Conservation (phyloP, 164 flowering plant genomes). For the Brasenia schreberi region DNA sequence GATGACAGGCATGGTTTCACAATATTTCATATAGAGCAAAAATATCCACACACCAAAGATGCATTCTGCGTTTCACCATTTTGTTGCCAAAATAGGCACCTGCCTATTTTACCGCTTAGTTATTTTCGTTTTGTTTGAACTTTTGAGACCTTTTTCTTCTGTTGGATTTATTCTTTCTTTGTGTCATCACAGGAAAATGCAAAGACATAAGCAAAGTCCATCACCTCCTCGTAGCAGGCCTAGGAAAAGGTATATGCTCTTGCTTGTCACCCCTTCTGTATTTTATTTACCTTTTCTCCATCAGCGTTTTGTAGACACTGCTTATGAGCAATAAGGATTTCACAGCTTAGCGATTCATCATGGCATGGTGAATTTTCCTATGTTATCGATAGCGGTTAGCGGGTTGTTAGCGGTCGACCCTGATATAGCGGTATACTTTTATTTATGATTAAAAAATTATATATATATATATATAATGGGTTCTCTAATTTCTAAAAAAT, state of each 20-base stretch:
- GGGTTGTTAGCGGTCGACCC: too few relatives aligned
- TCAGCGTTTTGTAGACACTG: too few relatives aligned
- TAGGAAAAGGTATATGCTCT: constrained; percentile 42
- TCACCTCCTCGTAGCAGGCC: constrained; percentile 69
- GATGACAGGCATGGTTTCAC: constrained; percentile 52
- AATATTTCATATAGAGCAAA: too few relatives aligned
- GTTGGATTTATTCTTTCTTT: neutral
- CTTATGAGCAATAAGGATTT: too few relatives aligned
- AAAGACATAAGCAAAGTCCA: constrained; percentile 29
- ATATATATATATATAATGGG: too few relatives aligned
- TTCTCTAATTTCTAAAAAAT: too few relatives aligned
- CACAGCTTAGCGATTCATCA: too few relatives aligned
- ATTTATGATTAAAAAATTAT: too few relatives aligned
- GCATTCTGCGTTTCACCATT: neutral
- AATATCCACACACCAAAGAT: too few relatives aligned
- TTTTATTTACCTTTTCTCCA: neutral
- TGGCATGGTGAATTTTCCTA: too few relatives aligned
- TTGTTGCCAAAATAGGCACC: neutral
- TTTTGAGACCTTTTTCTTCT: constrained; percentile 5
- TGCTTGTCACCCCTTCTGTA: neutral
- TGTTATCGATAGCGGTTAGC: too few relatives aligned
- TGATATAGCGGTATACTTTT: too few relatives aligned
- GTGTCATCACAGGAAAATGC: constrained; percentile 31
- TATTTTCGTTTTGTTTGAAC: constrained; percentile 7
- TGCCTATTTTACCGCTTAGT: neutral